Evolutionary conservation across 176 grass and related monocot species (phyloP).

Genomic region (Phoenix roebelenii): DNA sequence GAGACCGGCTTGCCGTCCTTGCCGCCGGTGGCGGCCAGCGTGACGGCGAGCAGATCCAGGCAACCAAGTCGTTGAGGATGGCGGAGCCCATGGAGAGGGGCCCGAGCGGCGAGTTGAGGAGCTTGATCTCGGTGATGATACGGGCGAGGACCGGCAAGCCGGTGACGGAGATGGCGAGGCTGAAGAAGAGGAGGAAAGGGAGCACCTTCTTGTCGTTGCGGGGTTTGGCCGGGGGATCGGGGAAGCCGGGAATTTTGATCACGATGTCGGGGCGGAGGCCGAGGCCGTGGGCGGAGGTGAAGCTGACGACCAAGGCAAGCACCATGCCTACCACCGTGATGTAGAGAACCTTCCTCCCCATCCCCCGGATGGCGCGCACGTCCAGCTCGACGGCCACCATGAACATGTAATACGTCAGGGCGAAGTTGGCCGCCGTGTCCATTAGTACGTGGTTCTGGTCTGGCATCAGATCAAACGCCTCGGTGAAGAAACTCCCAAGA

Average conservation of each 20-base stretch:
- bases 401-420: constrained; percentile 27
- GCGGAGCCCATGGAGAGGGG: constrained; percentile 20
- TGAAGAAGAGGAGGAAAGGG: constrained; percentile 23
- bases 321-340: constrained; percentile 1
- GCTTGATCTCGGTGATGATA: constrained; percentile 26
- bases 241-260: background rate
- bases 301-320: constrained; percentile 8
- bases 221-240: background rate
- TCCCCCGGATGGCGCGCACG: constrained; percentile 2
- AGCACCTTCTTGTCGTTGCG: background rate
- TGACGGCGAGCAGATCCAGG: constrained; percentile 14
- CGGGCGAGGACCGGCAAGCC: constrained; percentile 23
- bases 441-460: background rate
- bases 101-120: constrained; percentile 18
- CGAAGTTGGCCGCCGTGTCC: constrained; percentile 22
- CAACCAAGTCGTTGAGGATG: constrained; percentile 9
- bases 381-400: constrained; percentile 29
- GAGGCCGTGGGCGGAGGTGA: background rate
- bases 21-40: too few relatives aligned
- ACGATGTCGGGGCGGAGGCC: background rate
- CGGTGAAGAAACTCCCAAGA: too few relatives aligned
- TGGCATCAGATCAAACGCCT: too few relatives aligned
- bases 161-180: constrained; percentile 21
- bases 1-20: too few relatives aligned
- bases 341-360: constrained; percentile 16